Conservation (phyloP, 2,329 filamentous ascomycete species). For the Plenodomus tracheiphilus region DNA sequence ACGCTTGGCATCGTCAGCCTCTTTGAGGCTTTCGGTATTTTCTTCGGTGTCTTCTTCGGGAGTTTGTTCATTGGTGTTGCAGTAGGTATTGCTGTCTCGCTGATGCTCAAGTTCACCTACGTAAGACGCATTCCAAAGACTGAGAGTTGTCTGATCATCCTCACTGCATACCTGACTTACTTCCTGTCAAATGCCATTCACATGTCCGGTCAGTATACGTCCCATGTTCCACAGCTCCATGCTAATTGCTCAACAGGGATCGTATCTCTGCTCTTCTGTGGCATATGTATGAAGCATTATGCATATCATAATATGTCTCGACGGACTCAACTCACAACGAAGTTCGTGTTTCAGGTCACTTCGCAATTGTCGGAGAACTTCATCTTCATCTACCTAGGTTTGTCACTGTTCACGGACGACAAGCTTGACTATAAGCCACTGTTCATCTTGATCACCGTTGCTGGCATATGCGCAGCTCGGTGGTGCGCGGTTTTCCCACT, state of each 20-base stretch:
- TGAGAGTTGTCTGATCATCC: slow-evolving; percentile 89
- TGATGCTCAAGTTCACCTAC: slow-evolving; percentile 92
- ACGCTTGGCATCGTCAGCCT: slow-evolving; percentile 75
- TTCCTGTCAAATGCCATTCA: slow-evolving; percentile 96
- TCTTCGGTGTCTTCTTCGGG: slow-evolving; percentile 94
- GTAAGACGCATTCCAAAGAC: slow-evolving; percentile 92
- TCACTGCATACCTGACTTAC: slow-evolving; percentile 95
- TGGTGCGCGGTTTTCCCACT: slow-evolving; percentile 96
- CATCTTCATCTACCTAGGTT: slow-evolving; percentile 97
- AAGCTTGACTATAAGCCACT: slow-evolving; percentile 89
- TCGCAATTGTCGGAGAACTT: slow-evolving; percentile 98
- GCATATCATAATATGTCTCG: slow-evolving; percentile 99
- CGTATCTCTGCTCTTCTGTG: slow-evolving; percentile 94
- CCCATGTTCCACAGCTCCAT: neutral
- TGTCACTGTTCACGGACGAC: slow-evolving; percentile 91
- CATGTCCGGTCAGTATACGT: slow-evolving; percentile 76
- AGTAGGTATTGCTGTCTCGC: slow-evolving; percentile 83
- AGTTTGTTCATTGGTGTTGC: slow-evolving; percentile 86
- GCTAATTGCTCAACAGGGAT: slow-evolving; percentile 66
- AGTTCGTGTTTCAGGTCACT: slow-evolving; percentile 94
- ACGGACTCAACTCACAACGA: slow-evolving; percentile 94
- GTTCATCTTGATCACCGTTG: slow-evolving; percentile 88
- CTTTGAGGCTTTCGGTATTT: slow-evolving; percentile 89
- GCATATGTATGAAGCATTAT: slow-evolving; percentile 97
- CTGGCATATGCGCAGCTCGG: slow-evolving; percentile 88